Evolutionary conservation across 2,329 filamentous ascomycete genomes (phyloP), one percentile per base, ranked within the genome.

Genomic region (Waltergamsia citrina): DNA sequence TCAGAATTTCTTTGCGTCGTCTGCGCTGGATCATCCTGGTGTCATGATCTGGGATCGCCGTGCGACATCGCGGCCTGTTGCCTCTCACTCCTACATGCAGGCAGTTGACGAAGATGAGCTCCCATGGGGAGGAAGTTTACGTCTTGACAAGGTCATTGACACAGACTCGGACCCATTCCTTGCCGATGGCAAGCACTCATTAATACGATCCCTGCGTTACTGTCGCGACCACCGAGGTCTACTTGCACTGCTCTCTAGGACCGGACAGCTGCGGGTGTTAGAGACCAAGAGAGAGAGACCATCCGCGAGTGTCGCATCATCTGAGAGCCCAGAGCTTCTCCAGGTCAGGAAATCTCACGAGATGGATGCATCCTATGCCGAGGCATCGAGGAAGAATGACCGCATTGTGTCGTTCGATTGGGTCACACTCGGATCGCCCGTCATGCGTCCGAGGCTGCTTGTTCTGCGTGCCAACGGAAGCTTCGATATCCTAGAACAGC

Each of bases 1-100:
- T 45, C 76, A 81, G 43, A 87, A 92, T 46, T 90, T 87, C 54
- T 90, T 92, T 58, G 78, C 85, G 2, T 88, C 85, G 2, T 85
- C 83, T 11, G 80, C 81, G 3, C 62, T 85, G 10, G 82, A 85
- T 38, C 78, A 85, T 32, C 80, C 84, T 1, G 76, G 77, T 7
- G 68, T 90, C 33, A 78, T 81, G 52, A 69, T 90, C 21, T 90
- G 84, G 84, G 84, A 90, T 50, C 74, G 80, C 18, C 77, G 84
- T 28, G 71, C 70, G n/a, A 67, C 65, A 10, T 63, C 62, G 15
- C 67, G 71, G 9, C 56, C 65, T 2, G 54, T 67, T 9, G 68
- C 70, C 7, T 76, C 72, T 9, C 56, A 64, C 10, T 55, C 60
- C 11, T 81, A 81, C 42, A 46, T 67, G 11, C 64, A 74, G 19